phyloP scores from a whole-genome alignment of 192 early-diverging fungal genomes.

The Fimicolochytrium jonesii region DNA sequence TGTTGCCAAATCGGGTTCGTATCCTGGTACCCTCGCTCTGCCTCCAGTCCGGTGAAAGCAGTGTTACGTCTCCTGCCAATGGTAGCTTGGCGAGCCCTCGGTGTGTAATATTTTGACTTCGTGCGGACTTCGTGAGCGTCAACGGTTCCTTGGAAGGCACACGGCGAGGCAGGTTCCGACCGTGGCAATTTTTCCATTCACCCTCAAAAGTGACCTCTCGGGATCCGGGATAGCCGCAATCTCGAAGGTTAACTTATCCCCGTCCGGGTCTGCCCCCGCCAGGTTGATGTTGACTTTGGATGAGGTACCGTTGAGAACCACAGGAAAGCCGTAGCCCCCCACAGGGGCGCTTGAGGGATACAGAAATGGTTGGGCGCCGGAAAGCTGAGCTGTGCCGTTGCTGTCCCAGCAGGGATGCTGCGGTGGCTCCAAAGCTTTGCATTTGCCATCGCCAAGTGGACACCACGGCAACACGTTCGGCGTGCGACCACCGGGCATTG shows the following conservation, averaged over 20 bases:
- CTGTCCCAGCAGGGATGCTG: not conserved
- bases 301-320: not conserved
- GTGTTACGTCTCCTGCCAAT: no score
- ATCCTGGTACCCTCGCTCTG: no score
- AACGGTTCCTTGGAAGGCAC: no score
- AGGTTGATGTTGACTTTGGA: not conserved
- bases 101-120: no score
- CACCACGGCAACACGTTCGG: not conserved
- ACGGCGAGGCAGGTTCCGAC: no score
- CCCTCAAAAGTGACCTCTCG: not conserved
- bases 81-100: no score
- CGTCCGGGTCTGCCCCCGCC: not conserved
- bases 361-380: not conserved
- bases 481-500: constrained; percentile 1
- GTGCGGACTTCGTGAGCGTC: no score
- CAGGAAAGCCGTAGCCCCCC: not conserved
- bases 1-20: no score
- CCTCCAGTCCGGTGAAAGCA: no score
- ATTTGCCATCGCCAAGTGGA: not conserved
- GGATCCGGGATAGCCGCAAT: not conserved
- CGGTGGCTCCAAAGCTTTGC: not conserved
- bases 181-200: not conserved
- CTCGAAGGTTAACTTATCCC: not conserved
- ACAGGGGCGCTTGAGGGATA: constrained; percentile 7
- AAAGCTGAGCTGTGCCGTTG: constrained; percentile 1